Evolutionary conservation across 2,329 filamentous ascomycete species (phyloP), one percentile per base, ranked within the genome.

Genomic region (Aspergillus sp.): DNA sequence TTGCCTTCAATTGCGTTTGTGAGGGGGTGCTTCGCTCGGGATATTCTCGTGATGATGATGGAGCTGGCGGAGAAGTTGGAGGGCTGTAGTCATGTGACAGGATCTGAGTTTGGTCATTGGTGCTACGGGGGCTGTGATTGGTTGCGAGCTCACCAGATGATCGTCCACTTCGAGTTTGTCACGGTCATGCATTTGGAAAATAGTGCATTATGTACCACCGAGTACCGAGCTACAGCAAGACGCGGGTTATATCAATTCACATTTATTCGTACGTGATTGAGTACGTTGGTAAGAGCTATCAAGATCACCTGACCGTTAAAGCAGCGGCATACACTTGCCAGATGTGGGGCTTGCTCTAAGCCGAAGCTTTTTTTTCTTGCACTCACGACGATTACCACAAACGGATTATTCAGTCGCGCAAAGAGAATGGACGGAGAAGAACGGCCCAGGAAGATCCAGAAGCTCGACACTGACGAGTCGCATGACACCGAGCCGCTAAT

Each of bases 391-490:
- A 59, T 6, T 19, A 54, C 3, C 22, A 7, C 30, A 47, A 19
- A 30, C 19, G 19, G 19, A 19, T 30, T 43, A 38, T 47, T 43
- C 34, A 41, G 19, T 17, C 23, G 15, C 23, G 5, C 8, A 13
- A 47, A 51, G 7, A 59, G 15, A 54, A 87, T 87, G 85, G 83
- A 84, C 59, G 79, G 78, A 46, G 83, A 84, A 61, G 84, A 85
- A 64, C 76, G 85, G 52, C 85, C 85, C 7, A 72, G 78, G 2
- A 87, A 87, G 70, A 76, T 86, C 61, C 76, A 81, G 54, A 87
- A 87, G 75, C 68, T 85, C 34, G 80, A 77, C 31, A 76, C 82
- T 51, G 63, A 69, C n/a, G 67, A 71, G 25, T 59, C 59, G 6
- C 56, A 64, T 22, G 69, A 71, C 55, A 64, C 68, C 11, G 71